A percentile compares a stretch with the other conserved stretches of the same genome.
These are phyloP conservation scores for Podila epicladia DNA, from an alignment of 192 early-diverging fungal species.

Conservation along the genomic window DNA sequence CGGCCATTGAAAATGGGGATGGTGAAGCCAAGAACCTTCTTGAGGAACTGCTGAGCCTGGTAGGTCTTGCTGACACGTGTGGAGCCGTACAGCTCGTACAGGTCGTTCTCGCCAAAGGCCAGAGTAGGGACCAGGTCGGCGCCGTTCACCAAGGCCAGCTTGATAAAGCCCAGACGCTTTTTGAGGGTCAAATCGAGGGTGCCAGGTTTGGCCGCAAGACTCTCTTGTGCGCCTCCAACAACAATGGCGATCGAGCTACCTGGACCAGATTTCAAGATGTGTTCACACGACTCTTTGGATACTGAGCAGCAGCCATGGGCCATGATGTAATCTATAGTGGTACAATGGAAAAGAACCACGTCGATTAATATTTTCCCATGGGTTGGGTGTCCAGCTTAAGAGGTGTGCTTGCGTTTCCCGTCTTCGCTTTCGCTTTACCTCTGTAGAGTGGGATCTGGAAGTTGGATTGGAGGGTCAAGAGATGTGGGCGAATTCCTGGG, in stretches of 20 bases:
- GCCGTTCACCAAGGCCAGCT: constrained; percentile 84
- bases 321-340: constrained; percentile 73
- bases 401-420: too few species aligned
- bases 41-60: constrained; percentile 77
- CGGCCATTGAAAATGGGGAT: constrained; percentile 85
- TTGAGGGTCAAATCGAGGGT: constrained; percentile 76
- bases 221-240: constrained; percentile 92
- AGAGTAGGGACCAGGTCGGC: constrained; percentile 89
- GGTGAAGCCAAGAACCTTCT: constrained; percentile 76
- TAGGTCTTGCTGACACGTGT: constrained; percentile 69
- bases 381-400: too few species aligned
- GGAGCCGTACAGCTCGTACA: constrained; percentile 84
- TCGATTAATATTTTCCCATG: too few species aligned
- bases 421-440: neutral
- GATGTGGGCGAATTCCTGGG: constrained; percentile 80
- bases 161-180: constrained; percentile 90
- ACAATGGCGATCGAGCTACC: constrained; percentile 83
- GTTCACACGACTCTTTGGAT: constrained; percentile 77
- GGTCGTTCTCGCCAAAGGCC: constrained; percentile 94
- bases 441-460: constrained; percentile 90
- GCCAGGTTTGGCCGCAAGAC: constrained; percentile 73
- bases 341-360: neutral
- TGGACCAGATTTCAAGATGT: constrained; percentile 76
- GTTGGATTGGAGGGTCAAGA: constrained; percentile 85
- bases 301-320: constrained; percentile 82